These are phyloP conservation scores for Spathaspora sp. DNA, from an alignment of 1,139 yeast species.

Conservation along the genomic window DNA sequence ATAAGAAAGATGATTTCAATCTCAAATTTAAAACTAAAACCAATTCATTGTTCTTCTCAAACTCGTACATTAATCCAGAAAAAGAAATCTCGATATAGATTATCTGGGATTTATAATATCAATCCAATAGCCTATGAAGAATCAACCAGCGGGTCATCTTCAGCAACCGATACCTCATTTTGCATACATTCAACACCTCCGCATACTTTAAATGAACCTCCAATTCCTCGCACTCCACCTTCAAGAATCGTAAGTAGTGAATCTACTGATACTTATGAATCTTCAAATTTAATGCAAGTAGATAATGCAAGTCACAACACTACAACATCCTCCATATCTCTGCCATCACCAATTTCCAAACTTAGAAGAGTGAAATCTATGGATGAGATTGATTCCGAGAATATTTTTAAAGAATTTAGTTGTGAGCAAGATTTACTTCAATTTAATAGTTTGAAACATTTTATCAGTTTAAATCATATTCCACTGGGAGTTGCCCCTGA, in stretches of 20 bases:
- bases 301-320: not conserved
- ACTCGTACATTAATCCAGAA: conserved; percentile 28
- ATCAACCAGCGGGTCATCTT: conserved; percentile 8
- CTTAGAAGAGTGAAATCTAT: not conserved
- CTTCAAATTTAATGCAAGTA: conserved; percentile 3
- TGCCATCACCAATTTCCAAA: conserved; percentile 11
- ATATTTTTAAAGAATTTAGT: conserved; percentile 14
- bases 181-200: not conserved
- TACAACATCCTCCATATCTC: conserved; percentile 12
- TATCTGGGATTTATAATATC: conserved; percentile 39
- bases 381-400: conserved; percentile 9
- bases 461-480: conserved; percentile 17
- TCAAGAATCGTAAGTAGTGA: conserved; percentile 1
- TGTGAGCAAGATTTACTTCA: conserved; percentile 20
- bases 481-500: conserved; percentile 6
- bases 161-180: conserved; percentile 3
- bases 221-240: conserved; percentile 1
- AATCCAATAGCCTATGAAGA: conserved; percentile 32
- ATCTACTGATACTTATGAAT: not conserved
- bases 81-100: conserved; percentile 42
- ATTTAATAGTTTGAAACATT: conserved; percentile 25
- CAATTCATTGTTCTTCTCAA: conserved; percentile 35
- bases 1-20: conserved; percentile 27
- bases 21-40: conserved; percentile 42
- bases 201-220: not conserved